phyloP scores from a whole-genome alignment of 2,329 filamentous ascomycete genomes.

The Colletotrichum viniferum region DNA sequence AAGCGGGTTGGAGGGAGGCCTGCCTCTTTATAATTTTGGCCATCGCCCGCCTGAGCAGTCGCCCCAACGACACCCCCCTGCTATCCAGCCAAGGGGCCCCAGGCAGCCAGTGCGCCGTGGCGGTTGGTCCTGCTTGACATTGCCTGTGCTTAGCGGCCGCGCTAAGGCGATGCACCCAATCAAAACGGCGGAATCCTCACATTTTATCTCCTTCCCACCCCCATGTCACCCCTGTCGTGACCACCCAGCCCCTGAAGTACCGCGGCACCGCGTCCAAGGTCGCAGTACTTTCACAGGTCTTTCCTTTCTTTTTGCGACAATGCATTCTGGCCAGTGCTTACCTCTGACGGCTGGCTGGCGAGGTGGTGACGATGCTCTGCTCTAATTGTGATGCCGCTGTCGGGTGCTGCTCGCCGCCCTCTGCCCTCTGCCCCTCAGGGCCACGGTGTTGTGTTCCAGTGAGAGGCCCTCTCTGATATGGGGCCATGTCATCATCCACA shows the following conservation, averaged over 20 bases:
- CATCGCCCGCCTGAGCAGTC: conserved; percentile 38
- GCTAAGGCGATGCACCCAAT: conserved; percentile 44
- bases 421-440: neutral
- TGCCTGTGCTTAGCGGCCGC: conserved; percentile 39
- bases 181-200: conserved; percentile 29
- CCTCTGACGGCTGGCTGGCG: neutral
- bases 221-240: conserved; percentile 34
- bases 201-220: conserved; percentile 45
- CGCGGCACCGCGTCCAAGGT: conserved; percentile 9
- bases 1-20: conserved; percentile 56
- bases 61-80: conserved; percentile 44
- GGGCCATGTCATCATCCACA: conserved; percentile 19
- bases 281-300: neutral
- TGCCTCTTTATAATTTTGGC: conserved; percentile 62
- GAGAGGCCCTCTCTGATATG: neutral
- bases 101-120: conserved; percentile 40
- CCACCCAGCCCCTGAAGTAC: conserved; percentile 43
- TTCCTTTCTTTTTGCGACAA: conserved; percentile 2
- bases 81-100: conserved; percentile 13
- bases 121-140: conserved; percentile 43
- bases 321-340: conserved; percentile 10
- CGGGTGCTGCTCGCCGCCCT: neutral
- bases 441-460: neutral
- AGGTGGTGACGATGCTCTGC: neutral
- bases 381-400: neutral